These are phyloP conservation scores for Suhomyces tanzawaensis DNA, from an alignment of 805 yeast genomes.

Conservation along the genomic window DNA sequence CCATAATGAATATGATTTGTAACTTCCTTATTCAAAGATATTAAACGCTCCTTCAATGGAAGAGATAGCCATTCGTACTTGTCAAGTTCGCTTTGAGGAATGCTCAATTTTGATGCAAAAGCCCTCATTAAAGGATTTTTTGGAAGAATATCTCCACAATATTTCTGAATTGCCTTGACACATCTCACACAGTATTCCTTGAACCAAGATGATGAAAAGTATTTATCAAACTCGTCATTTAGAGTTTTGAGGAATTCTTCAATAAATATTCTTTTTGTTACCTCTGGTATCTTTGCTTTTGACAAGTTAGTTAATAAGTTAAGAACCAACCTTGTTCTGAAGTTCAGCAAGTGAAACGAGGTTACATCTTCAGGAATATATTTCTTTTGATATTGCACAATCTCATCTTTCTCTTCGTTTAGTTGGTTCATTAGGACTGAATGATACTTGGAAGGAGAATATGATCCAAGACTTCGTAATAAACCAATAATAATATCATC, in stretches of 20 bases:
- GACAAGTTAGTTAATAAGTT: slow-evolving; percentile 20
- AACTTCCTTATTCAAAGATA: slow-evolving; percentile 26
- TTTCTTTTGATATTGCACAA: slow-evolving; percentile 18
- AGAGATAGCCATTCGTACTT: slow-evolving; percentile 21
- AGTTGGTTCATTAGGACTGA: slow-evolving; percentile 20
- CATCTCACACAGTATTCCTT: slow-evolving; percentile 29
- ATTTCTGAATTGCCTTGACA: slow-evolving; percentile 22
- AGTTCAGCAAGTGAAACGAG: slow-evolving; percentile 17
- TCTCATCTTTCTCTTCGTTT: slow-evolving; percentile 12
- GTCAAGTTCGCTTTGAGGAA: slow-evolving; percentile 22
- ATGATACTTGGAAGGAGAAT: slow-evolving; percentile 25
- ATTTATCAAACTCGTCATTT: slow-evolving; percentile 26
- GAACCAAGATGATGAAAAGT: slow-evolving; percentile 21
- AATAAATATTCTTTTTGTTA: slow-evolving; percentile 16
- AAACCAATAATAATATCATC: slow-evolving; percentile 23
- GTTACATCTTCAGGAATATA: slow-evolving; percentile 17
- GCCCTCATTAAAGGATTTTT: slow-evolving; percentile 16
- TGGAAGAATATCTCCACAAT: slow-evolving; percentile 13
- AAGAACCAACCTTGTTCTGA: slow-evolving; percentile 18
- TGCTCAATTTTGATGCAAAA: slow-evolving; percentile 27
- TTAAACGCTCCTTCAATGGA: slow-evolving; percentile 22
- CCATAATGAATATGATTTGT: slow-evolving; percentile 18
- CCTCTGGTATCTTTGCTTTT: slow-evolving; percentile 7
- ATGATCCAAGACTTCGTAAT: slow-evolving; percentile 24
- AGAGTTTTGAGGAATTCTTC: slow-evolving; percentile 21